A percentile compares a stretch with the other conserved stretches of the same genome.
phyloP scores from a whole-genome alignment of 768 basidiomycete genomes.

The Boletus huronensis region DNA sequence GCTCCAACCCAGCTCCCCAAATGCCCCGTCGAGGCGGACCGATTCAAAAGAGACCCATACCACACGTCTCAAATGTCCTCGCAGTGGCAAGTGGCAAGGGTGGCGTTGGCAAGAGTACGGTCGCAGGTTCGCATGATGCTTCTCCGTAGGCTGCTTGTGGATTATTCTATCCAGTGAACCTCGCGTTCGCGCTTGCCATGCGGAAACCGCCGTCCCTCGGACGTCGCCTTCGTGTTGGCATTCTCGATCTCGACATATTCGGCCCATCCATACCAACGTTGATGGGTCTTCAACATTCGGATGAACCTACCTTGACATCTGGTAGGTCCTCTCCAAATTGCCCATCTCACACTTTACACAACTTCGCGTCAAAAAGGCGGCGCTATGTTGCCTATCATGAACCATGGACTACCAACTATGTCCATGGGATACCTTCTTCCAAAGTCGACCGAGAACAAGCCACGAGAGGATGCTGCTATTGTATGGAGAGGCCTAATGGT shows the following conservation, averaged over 20 bases:
- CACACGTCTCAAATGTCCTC: slow-evolving; percentile 76
- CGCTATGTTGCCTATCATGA: slow-evolving; percentile 74
- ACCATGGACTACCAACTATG: slow-evolving; percentile 92
- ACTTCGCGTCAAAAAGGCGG: slow-evolving; percentile 46
- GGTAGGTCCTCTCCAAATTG: slow-evolving; percentile 40
- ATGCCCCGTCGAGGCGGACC: slow-evolving; percentile 57
- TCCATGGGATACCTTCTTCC: slow-evolving; percentile 96
- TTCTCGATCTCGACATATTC: slow-evolving; percentile 94
- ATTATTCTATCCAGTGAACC: slow-evolving; percentile 53
- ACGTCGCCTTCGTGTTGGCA: slow-evolving; percentile 64
- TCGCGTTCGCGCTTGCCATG: slow-evolving; percentile 70
- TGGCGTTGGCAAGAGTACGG: slow-evolving; percentile 92
- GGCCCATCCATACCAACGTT: slow-evolving; percentile 92
- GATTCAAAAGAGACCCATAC: slow-evolving; percentile 53
- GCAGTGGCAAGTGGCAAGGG: slow-evolving; percentile 93
- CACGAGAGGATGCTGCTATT: slow-evolving; percentile 69
- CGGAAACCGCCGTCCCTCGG: slow-evolving; percentile 31
- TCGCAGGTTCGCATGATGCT: slow-evolving; percentile 60
- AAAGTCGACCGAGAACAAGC: slow-evolving; percentile 40
- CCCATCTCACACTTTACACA: background rate
- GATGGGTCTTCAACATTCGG: slow-evolving; percentile 78
- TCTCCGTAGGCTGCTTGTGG: slow-evolving; percentile 4
- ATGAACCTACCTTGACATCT: slow-evolving; percentile 73
- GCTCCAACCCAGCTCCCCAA: slow-evolving; percentile 45
- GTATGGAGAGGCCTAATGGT: slow-evolving; percentile 99